Evolutionary conservation across 2,329 filamentous ascomycete genomes (phyloP).

Genomic region (Claviceps monticola): DNA sequence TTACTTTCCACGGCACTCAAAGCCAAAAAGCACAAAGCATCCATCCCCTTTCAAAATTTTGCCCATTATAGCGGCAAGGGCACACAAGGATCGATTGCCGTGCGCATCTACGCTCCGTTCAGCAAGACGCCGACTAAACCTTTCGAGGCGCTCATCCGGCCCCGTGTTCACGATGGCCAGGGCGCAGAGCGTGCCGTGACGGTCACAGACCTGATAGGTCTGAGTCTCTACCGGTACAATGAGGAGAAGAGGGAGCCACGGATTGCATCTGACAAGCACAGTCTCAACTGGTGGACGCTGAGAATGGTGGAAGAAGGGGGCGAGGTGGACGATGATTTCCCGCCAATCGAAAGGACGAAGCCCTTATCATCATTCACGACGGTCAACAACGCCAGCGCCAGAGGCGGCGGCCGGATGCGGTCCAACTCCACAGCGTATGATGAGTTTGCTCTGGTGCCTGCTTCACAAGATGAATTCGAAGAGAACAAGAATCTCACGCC

Average conservation of each 20-base stretch:
- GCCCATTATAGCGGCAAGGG: constrained; percentile 65
- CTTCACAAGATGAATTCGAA: constrained; percentile 50
- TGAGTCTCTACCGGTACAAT: constrained; percentile 64
- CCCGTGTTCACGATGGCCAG: constrained; percentile 54
- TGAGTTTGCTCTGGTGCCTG: constrained; percentile 68
- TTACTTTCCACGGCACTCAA: constrained; percentile 59
- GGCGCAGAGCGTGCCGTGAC: constrained; percentile 47
- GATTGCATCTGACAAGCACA: constrained; percentile 50
- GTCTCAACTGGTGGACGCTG: constrained; percentile 71
- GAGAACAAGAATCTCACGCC: constrained; percentile 58
- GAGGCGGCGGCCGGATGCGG: constrained; percentile 42
- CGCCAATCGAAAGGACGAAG: constrained; percentile 60
- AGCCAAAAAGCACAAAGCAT: constrained; percentile 53
- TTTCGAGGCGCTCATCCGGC: constrained; percentile 57
- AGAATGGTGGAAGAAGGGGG: constrained; percentile 76
- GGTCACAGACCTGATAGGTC: constrained; percentile 69
- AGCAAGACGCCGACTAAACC: constrained; percentile 50
- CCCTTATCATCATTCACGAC: constrained; percentile 68
- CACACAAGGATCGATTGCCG: constrained; percentile 59
- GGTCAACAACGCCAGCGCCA: constrained; percentile 67
- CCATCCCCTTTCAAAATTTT: constrained; percentile 63
- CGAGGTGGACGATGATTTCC: constrained; percentile 76
- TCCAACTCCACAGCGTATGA: constrained; percentile 67
- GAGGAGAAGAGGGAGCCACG: constrained; percentile 61
- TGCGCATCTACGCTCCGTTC: constrained; percentile 66